Base-by-base conservation (phyloP, 805 yeast species). In the Ogataea nitratoaversa region DNA sequence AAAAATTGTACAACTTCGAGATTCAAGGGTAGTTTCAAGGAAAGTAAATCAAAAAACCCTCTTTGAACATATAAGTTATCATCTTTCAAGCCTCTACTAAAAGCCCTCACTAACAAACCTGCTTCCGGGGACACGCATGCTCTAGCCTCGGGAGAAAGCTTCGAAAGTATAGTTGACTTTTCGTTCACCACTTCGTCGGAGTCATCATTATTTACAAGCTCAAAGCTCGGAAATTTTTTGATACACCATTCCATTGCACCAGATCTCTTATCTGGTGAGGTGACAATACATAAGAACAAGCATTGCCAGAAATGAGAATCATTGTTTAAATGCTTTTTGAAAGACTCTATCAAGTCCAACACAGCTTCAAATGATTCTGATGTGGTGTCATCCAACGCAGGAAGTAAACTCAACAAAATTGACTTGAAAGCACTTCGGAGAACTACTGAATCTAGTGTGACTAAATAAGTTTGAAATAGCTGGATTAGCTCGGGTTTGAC, bases 381-480 rank as follows among this genome's bases (percentile, higher is more conserved):
- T 30, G 90, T 78, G 49, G 90, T 96, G 52, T 93, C 98, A 52
- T 93, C 99, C 37, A 93, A 74, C 0, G 96, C 96, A 0, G 96
- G 89, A 3, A 91, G 62, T 25, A 90, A 68, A 45, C 91, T 76
- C 36, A 89, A 68, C 5, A 91, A 61, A 7, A 91, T 53, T 0
- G 97, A 89, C 42, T 77, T 79, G 25, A 84, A 65, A 14, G 87
- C 60, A 19, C 73, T 63, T 40, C 78, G 70, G 41, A 90, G 60
- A 0, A 70, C 60, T 0, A 48, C 41, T 2, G 78, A 54, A 3
- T 82, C 74, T 3, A 85, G 52, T 28, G 65, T 68, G 7, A 85
- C 65, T 6, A 89, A 56, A 49, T 75, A 74, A 2, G 68, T 67
- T 24, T 72, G 73, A 48, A 82, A 78, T 2, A 91, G 62, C 19